Percentiles rank a stretch among this genome's conserved stretches.
Evolutionary conservation across 495 filamentous ascomycete species (phyloP).

Genomic region (Parmelia sp.): DNA sequence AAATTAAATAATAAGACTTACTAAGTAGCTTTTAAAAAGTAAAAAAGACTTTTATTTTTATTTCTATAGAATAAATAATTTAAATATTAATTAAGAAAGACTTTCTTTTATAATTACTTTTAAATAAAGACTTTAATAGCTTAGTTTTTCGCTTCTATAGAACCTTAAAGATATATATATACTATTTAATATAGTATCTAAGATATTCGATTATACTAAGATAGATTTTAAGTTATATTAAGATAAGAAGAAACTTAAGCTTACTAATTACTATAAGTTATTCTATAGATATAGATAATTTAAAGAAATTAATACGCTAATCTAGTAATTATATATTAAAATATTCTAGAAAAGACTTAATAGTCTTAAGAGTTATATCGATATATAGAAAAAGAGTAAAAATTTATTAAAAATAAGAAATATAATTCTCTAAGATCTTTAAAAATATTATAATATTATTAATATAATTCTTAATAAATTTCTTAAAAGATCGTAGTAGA

Average conservation of each 20-base stretch:
- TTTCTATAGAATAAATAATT: neutral
- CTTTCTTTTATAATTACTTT: slow-evolving; percentile 1
- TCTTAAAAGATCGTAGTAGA: too few relatives aligned
- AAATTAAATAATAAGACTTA: neutral
- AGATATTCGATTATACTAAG: slow-evolving; percentile 1
- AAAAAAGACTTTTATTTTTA: neutral
- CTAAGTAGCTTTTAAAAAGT: neutral
- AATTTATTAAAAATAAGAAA: too few relatives aligned
- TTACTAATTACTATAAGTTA: neutral
- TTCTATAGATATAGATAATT: neutral
- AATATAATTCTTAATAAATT: too few relatives aligned
- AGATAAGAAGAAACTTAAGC: neutral
- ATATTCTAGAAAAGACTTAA: too few relatives aligned
- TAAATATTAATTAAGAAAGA: neutral
- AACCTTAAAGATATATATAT: neutral
- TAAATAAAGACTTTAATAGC: too few relatives aligned
- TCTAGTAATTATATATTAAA: too few relatives aligned
- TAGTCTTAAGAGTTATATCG: too few relatives aligned
- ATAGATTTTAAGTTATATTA: too few relatives aligned
- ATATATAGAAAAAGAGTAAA: too few relatives aligned
- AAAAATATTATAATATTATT: too few relatives aligned
- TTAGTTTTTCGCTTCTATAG: slow-evolving; percentile 13
- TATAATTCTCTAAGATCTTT: too few relatives aligned
- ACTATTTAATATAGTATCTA: slow-evolving; percentile 10
- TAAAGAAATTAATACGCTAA: too few relatives aligned